phyloP scores from a whole-genome alignment of 495 filamentous ascomycete species.

The Collariella sp. region DNA sequence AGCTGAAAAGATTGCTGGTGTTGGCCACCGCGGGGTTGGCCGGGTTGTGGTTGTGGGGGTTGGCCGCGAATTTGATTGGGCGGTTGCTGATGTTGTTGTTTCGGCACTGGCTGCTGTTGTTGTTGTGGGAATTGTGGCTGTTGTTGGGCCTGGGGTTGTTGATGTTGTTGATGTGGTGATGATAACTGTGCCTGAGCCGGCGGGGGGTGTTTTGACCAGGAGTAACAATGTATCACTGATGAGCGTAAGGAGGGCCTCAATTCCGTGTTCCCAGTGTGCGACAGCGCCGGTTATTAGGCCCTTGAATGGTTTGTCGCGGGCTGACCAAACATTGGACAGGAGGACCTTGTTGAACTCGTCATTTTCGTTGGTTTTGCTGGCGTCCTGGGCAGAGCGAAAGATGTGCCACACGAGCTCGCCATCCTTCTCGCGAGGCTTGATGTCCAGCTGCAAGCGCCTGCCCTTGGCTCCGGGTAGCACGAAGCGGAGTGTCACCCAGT shows the following conservation, averaged over 20 bases:
- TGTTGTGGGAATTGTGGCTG: neutral
- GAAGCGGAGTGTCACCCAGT: constrained; percentile 45
- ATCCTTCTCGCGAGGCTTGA: constrained; percentile 27
- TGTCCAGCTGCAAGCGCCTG: constrained; percentile 31
- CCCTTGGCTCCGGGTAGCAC: constrained; percentile 16
- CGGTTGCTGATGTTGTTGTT: too few relatives aligned
- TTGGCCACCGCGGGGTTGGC: too few relatives aligned
- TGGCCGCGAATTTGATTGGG: constrained; percentile 6
- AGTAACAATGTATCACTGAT: constrained; percentile 27
- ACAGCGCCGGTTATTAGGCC: constrained; percentile 28
- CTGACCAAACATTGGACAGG: constrained; percentile 28
- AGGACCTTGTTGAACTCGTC: constrained; percentile 38
- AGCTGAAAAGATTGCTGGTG: neutral
- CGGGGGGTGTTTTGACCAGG: constrained; percentile 16
- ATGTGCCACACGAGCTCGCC: constrained; percentile 39
- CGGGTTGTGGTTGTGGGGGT: too few relatives aligned
- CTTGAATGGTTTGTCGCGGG: constrained; percentile 24
- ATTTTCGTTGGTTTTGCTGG: constrained; percentile 13
- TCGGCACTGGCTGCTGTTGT: constrained; percentile 1
- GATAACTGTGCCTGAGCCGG: constrained; percentile 7
- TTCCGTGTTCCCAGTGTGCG: constrained; percentile 24
- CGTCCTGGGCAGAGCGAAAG: constrained; percentile 16
- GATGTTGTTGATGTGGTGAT: constrained; percentile 7
- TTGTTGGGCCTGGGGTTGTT: constrained; percentile 7
- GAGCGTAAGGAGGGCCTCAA: constrained; percentile 22